These are phyloP conservation scores for Lasiosphaeria ovina DNA, from an alignment of 495 filamentous ascomycete genomes.

Conservation along the genomic window DNA sequence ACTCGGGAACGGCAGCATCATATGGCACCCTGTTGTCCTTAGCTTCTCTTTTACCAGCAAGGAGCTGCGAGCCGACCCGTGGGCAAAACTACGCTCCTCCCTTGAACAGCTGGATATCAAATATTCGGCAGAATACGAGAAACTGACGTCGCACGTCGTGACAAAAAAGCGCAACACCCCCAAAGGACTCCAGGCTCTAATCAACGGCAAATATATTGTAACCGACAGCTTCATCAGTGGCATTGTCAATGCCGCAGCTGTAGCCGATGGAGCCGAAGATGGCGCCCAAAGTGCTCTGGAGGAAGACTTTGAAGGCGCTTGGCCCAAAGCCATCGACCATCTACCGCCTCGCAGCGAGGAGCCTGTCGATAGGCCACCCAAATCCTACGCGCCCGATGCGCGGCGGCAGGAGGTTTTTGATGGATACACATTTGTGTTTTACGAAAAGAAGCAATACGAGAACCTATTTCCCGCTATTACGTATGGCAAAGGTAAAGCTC, in stretches of 20 bases:
- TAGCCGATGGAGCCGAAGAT: conserved; percentile 51
- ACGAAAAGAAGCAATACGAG: conserved; percentile 73
- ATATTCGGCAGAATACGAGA: conserved; percentile 66
- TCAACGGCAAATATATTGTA: conserved; percentile 80
- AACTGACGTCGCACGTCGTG: conserved; percentile 81
- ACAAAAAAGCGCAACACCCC: conserved; percentile 86
- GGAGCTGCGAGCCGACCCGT: conserved; percentile 67
- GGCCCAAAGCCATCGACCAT: conserved; percentile 71
- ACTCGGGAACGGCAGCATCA: conserved; percentile 51
- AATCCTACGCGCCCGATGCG: conserved; percentile 67
- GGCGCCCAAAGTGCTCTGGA: conserved; percentile 67
- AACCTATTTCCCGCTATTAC: conserved; percentile 70
- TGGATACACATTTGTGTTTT: conserved; percentile 86
- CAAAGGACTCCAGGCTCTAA: conserved; percentile 81
- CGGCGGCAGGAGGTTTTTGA: conserved; percentile 71
- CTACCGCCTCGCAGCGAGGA: conserved; percentile 77
- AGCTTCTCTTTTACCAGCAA: conserved; percentile 80
- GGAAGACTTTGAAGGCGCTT: conserved; percentile 73
- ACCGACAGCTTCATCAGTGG: conserved; percentile 67
- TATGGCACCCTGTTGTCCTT: conserved; percentile 77
- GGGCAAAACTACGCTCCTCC: conserved; percentile 58
- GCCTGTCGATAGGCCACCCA: conserved; percentile 57
- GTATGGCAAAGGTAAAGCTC: conserved; percentile 77
- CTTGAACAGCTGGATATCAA: conserved; percentile 88
- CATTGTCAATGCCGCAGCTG: conserved; percentile 66